These are phyloP conservation scores for Pichia sp. DNA, from an alignment of 1,139 yeast species.

Conservation along the genomic window DNA sequence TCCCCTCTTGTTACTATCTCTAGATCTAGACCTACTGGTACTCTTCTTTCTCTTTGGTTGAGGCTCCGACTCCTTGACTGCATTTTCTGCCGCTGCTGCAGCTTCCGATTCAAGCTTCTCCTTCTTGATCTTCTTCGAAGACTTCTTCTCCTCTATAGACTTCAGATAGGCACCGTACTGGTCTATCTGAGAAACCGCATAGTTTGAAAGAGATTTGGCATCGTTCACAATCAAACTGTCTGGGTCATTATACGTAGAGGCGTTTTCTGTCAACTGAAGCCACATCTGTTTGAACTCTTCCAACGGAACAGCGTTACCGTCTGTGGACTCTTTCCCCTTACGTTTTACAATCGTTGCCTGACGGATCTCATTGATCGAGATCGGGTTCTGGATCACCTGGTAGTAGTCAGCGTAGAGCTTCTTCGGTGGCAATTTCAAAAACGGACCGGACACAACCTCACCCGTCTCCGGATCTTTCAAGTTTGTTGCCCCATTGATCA, in stretches of 20 bases:
- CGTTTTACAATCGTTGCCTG: conserved; percentile 20
- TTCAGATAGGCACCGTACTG: conserved; percentile 8
- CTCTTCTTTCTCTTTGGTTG: background rate
- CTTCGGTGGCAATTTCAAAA: conserved; percentile 23
- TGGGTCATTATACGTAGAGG: conserved; percentile 56
- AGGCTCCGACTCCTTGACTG: background rate
- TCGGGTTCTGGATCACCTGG: conserved; percentile 58
- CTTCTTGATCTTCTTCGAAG: background rate
- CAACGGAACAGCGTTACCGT: conserved; percentile 9
- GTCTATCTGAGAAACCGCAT: conserved; percentile 34
- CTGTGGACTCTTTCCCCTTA: conserved; percentile 7
- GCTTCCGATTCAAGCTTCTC: background rate
- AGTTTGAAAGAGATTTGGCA: conserved; percentile 41
- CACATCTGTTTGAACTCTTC: conserved; percentile 52
- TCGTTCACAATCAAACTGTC: conserved; percentile 59
- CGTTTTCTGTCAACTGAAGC: conserved; percentile 53
- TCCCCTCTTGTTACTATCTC: background rate
- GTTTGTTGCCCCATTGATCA: conserved; percentile 6
- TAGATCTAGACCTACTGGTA: background rate
- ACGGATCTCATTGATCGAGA: conserved; percentile 62
- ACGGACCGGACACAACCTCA: conserved; percentile 21
- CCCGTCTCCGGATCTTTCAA: conserved; percentile 17
- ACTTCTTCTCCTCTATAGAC: background rate
- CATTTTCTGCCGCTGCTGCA: background rate
- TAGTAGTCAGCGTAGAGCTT: conserved; percentile 67